Evolutionary conservation across 2,329 filamentous ascomycete species (phyloP).

Genomic region (Sarocladium strictum): DNA sequence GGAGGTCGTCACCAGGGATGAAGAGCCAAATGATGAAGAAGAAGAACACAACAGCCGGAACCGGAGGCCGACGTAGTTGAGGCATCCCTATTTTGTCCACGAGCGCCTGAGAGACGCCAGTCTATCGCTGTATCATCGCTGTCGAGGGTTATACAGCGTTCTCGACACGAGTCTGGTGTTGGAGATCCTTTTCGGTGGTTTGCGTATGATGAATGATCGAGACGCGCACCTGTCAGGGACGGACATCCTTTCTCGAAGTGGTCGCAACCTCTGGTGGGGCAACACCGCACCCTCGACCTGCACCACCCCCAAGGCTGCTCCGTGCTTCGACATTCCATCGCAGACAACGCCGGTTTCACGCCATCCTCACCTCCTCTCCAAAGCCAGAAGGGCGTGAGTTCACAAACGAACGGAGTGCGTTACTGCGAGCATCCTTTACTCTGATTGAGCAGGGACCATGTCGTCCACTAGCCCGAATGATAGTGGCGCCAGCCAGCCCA

Average conservation of each 20-base stretch:
- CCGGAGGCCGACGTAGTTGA: background rate
- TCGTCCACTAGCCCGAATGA: conserved; percentile 29
- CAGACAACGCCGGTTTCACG: background rate
- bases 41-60: conserved; percentile 29
- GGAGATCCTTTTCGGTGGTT: background rate
- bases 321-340: background rate
- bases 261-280: background rate
- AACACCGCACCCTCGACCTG: too few relatives aligned
- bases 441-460: conserved; percentile 23
- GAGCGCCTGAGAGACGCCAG: background rate
- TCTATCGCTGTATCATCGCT: conserved; percentile 7
- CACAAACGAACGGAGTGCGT: background rate
- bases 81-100: conserved; percentile 12
- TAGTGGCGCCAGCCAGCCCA: conserved; percentile 24
- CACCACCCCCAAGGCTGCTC: too few relatives aligned
- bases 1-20: conserved; percentile 30
- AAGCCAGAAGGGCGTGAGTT: background rate
- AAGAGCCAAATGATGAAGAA: conserved; percentile 31
- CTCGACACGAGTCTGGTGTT: background rate
- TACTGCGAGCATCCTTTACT: background rate
- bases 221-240: background rate
- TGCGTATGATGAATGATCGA: background rate
- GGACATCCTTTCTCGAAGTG: background rate
- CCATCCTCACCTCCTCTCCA: too few relatives aligned
- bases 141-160: background rate